A percentile compares a stretch with the other conserved stretches of the same genome.
Evolutionary conservation across 805 yeast species (phyloP).

Genomic region (Yueomyces sp.): DNA sequence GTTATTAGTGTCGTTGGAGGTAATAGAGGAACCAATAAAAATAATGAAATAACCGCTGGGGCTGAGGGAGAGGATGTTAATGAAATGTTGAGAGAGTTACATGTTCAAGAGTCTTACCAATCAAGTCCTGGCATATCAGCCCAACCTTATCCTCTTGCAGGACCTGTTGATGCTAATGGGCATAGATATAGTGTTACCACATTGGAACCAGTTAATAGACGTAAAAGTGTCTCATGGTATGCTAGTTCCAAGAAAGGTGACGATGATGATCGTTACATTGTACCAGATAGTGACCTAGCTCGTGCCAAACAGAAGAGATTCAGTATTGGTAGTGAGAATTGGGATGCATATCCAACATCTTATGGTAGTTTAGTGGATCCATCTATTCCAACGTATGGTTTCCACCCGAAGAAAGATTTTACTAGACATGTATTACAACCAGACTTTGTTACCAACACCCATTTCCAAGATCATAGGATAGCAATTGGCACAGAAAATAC

Average conservation of each 20-base stretch:
- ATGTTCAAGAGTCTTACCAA: too few species aligned
- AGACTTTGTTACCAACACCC: neutral
- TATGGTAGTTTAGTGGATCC: constrained; percentile 20
- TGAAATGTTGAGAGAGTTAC: too few species aligned
- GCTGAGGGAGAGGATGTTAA: too few species aligned
- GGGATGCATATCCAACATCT: constrained; percentile 8
- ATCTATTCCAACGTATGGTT: constrained; percentile 15
- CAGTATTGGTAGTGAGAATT: constrained; percentile 5
- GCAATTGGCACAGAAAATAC: neutral
- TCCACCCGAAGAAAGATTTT: constrained; percentile 1
- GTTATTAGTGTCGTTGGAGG: too few species aligned
- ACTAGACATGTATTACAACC: neutral
- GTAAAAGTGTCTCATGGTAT: neutral
- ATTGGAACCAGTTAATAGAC: neutral
- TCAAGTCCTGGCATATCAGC: too few species aligned
- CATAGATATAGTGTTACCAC: neutral
- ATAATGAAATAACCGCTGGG: too few species aligned
- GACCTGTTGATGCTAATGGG: neutral
- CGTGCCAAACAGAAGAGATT: neutral
- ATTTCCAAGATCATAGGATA: neutral
- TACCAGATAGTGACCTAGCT: neutral
- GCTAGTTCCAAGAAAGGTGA: neutral
- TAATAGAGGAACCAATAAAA: too few species aligned
- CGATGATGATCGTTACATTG: neutral
- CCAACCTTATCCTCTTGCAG: too few species aligned